Evolutionary conservation across 257 asterid genomes (phyloP), one percentile per base, ranked within the genome.

Genomic region (Solanum megistacrolobum): DNA sequence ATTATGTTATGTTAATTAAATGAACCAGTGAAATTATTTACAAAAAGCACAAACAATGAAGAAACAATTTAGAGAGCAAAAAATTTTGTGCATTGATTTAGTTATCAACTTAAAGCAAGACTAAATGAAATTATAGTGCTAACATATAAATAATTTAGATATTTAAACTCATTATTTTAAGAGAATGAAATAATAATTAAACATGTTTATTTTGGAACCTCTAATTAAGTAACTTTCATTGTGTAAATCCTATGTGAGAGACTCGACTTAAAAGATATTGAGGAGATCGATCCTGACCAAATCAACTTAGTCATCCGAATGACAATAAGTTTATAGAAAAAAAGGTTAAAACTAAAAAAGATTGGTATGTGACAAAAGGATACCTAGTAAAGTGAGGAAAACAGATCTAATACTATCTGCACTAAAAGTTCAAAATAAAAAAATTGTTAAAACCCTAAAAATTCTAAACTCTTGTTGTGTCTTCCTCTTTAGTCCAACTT

Each of bases 271-370:
- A 7, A 55, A 55, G 2, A 18, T 55, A 20, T 55, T 7, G 4
- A 55, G 9, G 1, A 18, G 4, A 55, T 55, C 11, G 0, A 55
- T 20, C 0, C 0, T 1, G 2, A 55, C 0, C 5, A 7, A 55
- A 55, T 55, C 66, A 55, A 55, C 2, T 2, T 11, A 55, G 11
- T 55, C 66, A 55, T 55, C 1, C 66, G 2, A 55, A 20, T 0
- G 1, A 7, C 1, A 32, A 32, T 72, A 32, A 16, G 23, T 55
- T 55, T 55, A 55, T 11, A 13, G 6, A 7, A 71, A 14, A 71
- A 8, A 71, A 32, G 39, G 39, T 31, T 16, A 32, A 32, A 18
- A 71, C 18, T 13, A 13, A 69, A 69, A 68, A 69, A 4, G 36
- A 69, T 32, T 32, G 27, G 12, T 72, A 72, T 72, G 27, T 32